Conservation (phyloP, 2,329 filamentous ascomycete species). For the Calonectria ilicicola region DNA sequence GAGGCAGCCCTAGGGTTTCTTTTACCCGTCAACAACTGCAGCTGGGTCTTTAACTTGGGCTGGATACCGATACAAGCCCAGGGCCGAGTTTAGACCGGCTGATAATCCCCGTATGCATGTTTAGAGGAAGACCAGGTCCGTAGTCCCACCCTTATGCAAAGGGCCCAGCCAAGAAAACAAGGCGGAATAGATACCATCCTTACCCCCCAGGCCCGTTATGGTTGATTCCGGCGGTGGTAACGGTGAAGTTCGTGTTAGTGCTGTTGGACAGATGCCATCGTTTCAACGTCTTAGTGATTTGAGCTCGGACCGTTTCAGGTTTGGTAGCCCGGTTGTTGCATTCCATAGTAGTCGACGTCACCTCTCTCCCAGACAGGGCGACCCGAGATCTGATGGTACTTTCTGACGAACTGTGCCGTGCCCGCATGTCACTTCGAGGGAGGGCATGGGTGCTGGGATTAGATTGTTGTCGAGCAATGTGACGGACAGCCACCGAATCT, state of each 20-base stretch:
- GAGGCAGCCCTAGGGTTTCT: neutral
- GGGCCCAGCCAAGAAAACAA: neutral
- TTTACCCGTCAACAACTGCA: neutral
- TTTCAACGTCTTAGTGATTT: constrained; percentile 21
- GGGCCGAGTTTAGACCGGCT: constrained; percentile 7
- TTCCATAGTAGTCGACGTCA: neutral
- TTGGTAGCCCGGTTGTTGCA: constrained; percentile 7
- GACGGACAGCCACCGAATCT: neutral
- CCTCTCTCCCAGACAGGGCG: constrained; percentile 5
- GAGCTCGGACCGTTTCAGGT: constrained; percentile 26
- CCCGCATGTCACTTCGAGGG: neutral
- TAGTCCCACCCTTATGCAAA: constrained; percentile 23
- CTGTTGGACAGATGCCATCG: constrained; percentile 14
- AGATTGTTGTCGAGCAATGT: neutral
- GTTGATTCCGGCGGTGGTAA: constrained; percentile 17
- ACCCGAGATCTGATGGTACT: constrained; percentile 15
- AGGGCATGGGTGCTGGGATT: neutral
- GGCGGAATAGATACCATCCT: neutral
- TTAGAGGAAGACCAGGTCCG: constrained; percentile 19
- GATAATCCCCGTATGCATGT: constrained; percentile 10
- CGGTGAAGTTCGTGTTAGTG: constrained; percentile 14
- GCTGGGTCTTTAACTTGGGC: neutral
- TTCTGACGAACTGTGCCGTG: neutral
- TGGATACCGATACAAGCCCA: neutral
- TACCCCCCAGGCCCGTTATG: neutral